These are phyloP conservation scores for Castanopsis chinensis DNA, from an alignment of 306 rosid genomes.

Conservation along the genomic window DNA sequence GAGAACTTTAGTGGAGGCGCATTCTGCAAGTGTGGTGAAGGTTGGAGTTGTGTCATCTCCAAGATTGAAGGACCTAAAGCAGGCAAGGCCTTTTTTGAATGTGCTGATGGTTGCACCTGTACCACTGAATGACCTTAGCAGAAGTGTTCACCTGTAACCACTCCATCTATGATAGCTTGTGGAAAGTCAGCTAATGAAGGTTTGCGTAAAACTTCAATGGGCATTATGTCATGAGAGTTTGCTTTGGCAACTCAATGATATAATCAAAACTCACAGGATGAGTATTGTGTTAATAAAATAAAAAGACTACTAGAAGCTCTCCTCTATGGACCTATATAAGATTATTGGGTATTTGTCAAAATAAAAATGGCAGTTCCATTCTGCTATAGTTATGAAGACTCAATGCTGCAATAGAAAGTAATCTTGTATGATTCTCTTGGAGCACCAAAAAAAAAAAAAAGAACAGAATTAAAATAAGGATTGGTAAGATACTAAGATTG, in stretches of 20 bases:
- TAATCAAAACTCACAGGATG: neutral
- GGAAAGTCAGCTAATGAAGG: neutral
- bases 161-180: neutral
- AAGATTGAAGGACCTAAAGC: conserved; percentile 33
- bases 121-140: neutral
- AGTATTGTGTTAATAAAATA: neutral
- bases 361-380: too few species aligned
- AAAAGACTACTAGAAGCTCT: neutral
- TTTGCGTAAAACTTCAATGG: too few species aligned
- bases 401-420: too few species aligned
- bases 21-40: conserved; percentile 41
- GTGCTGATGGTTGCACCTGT: conserved; percentile 26
- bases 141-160: neutral
- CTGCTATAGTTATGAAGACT: too few species aligned
- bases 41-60: conserved; percentile 47
- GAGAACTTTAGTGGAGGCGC: neutral
- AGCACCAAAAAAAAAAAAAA: too few species aligned
- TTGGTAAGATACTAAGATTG: too few species aligned
- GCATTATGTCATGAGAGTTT: neutral
- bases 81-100: conserved; percentile 32
- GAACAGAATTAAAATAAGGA: too few species aligned
- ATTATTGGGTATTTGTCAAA: too few species aligned
- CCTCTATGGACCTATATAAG: neutral
- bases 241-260: neutral
- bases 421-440: too few species aligned